Base-by-base conservation (phyloP, 1,284 basidiomycete genomes). In the Trichosporon coremiiforme region DNA sequence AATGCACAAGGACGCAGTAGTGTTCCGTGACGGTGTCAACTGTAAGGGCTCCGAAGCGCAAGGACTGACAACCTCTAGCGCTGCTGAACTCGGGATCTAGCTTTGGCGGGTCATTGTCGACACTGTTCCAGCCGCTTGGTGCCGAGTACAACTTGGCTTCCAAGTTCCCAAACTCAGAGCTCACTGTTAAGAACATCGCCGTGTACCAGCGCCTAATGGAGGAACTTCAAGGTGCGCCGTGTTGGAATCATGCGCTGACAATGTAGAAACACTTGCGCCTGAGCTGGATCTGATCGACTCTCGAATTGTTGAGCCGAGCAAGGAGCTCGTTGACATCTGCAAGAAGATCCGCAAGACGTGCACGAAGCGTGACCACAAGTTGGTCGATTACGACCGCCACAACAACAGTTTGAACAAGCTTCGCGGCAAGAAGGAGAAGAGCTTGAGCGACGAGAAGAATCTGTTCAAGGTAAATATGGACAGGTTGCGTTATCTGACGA, bases 291-390 rank as follows among this genome's bases (percentile, higher is more conserved):
- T 99, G 72, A 95, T 99, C 79, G 92, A 97, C 75, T 91, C 89
- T 71, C 87, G 95, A 71, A 89, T 99, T 69, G 85, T 92, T 47
- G 89, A 87, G 0, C 97, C 97, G 17, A 87, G 90, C 69, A 97
- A 94, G 84, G 97, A 99, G 81, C 87, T 97, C 45, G 90, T 93
- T 79, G 86, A 88, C 0, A 87, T 98, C 69, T 86, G 96, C 85
- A 98, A 98, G 86, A 85, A 88, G 73, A 93, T 98, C 77, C 86
- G 95, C 76, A 99, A 99, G 87, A 94, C 90, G 35, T 93, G 96
- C 78, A 92, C 90, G 17, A 99, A 99, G 86, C 88, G 97, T 50
- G 94, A 98, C 67, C 97, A 99, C 84, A 99, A 99, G 91, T 87
- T 98, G 66, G 86, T 92, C 62, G 97, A 99, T 84, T 99, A 91